phyloP scores from a whole-genome alignment of 306 rosid genomes.

The Prunus mira region DNA sequence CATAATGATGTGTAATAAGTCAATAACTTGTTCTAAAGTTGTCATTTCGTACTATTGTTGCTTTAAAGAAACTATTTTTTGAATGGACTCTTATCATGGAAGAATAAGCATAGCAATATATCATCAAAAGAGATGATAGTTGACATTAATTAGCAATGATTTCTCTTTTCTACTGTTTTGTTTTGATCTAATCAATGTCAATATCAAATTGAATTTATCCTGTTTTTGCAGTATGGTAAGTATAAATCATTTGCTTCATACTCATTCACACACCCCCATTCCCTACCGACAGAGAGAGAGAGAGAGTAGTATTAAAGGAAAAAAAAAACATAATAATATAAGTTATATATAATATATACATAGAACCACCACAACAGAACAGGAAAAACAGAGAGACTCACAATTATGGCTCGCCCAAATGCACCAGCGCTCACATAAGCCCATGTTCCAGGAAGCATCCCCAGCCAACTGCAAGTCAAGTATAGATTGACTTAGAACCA shows the following conservation, averaged over 20 bases:
- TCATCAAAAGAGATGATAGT: no score
- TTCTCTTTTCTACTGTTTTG: neutral
- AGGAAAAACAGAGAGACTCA: slow-evolving; percentile 44
- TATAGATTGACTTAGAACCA: slow-evolving; percentile 16
- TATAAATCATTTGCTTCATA: neutral
- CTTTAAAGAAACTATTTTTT: neutral
- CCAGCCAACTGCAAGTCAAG: slow-evolving; percentile 77
- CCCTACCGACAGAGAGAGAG: neutral
- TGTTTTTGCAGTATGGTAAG: neutral
- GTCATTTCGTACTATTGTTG: neutral
- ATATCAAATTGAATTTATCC: neutral
- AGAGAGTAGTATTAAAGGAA: neutral
- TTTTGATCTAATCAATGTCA: neutral
- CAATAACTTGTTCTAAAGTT: neutral
- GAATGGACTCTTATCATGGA: neutral
- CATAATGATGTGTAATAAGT: neutral
- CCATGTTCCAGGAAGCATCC: slow-evolving; percentile 99
- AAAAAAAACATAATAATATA: neutral
- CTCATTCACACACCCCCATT: neutral
- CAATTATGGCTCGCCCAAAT: slow-evolving; percentile 93
- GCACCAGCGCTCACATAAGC: slow-evolving; percentile 99
- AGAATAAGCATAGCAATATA: neutral
- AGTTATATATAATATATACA: neutral
- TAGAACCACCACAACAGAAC: neutral
- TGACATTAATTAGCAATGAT: no score